These are phyloP conservation scores for Neurospora crassa DNA, from an alignment of 2,329 filamentous ascomycete species.

Conservation along the genomic window DNA sequence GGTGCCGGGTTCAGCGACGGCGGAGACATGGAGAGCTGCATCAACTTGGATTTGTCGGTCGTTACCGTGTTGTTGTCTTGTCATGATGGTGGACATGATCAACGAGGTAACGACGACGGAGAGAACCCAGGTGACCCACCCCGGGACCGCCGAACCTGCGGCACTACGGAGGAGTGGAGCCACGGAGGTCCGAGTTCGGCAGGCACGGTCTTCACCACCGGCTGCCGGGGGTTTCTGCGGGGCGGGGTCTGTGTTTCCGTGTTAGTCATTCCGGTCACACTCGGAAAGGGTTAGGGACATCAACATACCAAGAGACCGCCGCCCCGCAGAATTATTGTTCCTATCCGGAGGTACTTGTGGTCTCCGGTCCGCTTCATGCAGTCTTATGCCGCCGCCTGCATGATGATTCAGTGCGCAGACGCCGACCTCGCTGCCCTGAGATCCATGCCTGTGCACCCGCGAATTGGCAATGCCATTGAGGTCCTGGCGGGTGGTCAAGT, in stretches of 20 bases:
- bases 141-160: slow-evolving; percentile 24
- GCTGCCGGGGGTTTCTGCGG: neutral
- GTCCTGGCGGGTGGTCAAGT: slow-evolving; percentile 44
- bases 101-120: slow-evolving; percentile 28
- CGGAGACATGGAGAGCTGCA: neutral
- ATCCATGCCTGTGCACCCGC: slow-evolving; percentile 23
- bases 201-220: slow-evolving; percentile 32
- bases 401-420: slow-evolving; percentile 14
- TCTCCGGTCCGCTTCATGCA: neutral
- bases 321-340: neutral
- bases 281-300: neutral
- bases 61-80: neutral
- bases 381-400: neutral
- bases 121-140: slow-evolving; percentile 32
- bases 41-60: neutral
- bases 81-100: slow-evolving; percentile 8
- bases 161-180: slow-evolving; percentile 20
- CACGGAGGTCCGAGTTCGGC: slow-evolving; percentile 7
- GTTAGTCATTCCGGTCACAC: neutral
- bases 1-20: neutral
- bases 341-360: neutral
- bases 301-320: neutral
- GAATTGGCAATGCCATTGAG: slow-evolving; percentile 45
- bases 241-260: neutral
- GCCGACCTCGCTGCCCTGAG: slow-evolving; percentile 27